Percentiles rank a stretch among this genome's conserved stretches.
These are phyloP conservation scores for Penicillium soppii DNA, from an alignment of 495 filamentous ascomycete genomes.

Conservation along the genomic window DNA sequence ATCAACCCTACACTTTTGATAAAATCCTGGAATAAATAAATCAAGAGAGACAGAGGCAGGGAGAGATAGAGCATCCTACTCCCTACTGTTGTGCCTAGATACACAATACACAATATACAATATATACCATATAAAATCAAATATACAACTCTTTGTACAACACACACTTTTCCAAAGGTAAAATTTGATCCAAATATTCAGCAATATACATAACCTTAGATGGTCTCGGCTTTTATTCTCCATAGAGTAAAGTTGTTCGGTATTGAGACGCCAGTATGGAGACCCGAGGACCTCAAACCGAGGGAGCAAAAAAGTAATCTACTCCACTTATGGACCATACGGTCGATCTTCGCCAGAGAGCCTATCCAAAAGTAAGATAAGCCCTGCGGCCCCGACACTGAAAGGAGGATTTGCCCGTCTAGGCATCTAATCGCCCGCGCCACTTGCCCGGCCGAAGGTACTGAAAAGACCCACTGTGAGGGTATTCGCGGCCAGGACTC, in stretches of 20 bases:
- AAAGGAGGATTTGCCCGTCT: constrained; percentile 28
- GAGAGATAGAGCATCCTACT: no score
- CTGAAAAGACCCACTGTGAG: constrained; percentile 13
- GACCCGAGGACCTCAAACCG: constrained; percentile 4
- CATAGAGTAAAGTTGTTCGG: constrained; percentile 8
- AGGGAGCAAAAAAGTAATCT: constrained; percentile 17
- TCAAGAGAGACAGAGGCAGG: neutral
- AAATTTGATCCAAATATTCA: constrained; percentile 9
- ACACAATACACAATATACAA: no score
- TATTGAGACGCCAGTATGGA: neutral
- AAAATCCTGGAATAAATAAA: neutral
- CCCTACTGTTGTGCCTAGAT: no score
- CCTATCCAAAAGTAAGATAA: constrained; percentile 24
- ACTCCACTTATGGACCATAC: constrained; percentile 19
- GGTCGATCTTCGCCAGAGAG: constrained; percentile 22
- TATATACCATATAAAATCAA: neutral
- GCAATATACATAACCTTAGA: constrained; percentile 5
- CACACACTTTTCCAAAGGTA: no score
- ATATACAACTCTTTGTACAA: no score
- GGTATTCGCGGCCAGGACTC: constrained; percentile 18
- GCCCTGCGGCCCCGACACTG: constrained; percentile 27
- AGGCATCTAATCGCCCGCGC: constrained; percentile 26
- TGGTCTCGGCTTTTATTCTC: constrained; percentile 19
- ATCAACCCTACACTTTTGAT: neutral
- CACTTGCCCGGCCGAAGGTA: constrained; percentile 24